These are phyloP conservation scores for Aspergillus unguis DNA, from an alignment of 2,329 filamentous ascomycete species.

Conservation along the genomic window DNA sequence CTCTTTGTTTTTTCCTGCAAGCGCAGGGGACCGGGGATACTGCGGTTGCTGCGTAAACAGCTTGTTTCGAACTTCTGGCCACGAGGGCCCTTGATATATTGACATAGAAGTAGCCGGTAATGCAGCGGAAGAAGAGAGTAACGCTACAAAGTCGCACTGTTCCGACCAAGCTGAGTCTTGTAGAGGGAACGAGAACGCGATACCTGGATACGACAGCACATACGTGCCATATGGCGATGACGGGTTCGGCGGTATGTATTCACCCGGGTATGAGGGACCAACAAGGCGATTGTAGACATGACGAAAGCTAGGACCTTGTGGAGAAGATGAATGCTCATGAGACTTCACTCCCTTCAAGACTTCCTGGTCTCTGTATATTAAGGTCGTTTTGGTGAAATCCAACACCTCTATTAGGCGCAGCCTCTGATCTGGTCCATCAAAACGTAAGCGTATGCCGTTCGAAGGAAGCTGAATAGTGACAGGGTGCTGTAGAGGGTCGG, in stretches of 20 bases:
- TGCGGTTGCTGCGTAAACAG: slow-evolving; percentile 74
- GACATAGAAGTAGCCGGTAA: slow-evolving; percentile 81
- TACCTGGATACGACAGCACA: slow-evolving; percentile 87
- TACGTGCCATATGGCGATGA: slow-evolving; percentile 67
- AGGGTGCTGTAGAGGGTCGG: slow-evolving; percentile 69
- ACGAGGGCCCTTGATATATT: slow-evolving; percentile 84
- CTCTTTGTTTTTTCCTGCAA: slow-evolving; percentile 70
- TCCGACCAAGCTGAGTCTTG: slow-evolving; percentile 70
- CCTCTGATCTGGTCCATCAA: slow-evolving; percentile 90
- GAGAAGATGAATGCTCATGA: slow-evolving; percentile 29
- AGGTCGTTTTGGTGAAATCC: slow-evolving; percentile 80
- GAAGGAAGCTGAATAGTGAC: slow-evolving; percentile 72
- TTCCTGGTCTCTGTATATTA: slow-evolving; percentile 78
- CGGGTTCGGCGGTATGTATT: slow-evolving; percentile 69
- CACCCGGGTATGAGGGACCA: slow-evolving; percentile 88
- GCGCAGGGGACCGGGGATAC: slow-evolving; percentile 68
- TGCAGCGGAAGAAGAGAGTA: slow-evolving; percentile 75
- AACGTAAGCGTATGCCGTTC: slow-evolving; percentile 86
- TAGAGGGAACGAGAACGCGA: slow-evolving; percentile 88
- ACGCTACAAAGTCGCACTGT: slow-evolving; percentile 73
- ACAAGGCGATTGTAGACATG: slow-evolving; percentile 93
- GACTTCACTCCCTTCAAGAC: slow-evolving; percentile 59
- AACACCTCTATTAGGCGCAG: slow-evolving; percentile 85
- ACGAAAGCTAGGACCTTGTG: slow-evolving; percentile 70
- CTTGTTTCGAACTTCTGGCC: slow-evolving; percentile 73